Evolutionary conservation across 805 yeast species (phyloP).

Genomic region (Sugiyamaella boreocaroliniensis): DNA sequence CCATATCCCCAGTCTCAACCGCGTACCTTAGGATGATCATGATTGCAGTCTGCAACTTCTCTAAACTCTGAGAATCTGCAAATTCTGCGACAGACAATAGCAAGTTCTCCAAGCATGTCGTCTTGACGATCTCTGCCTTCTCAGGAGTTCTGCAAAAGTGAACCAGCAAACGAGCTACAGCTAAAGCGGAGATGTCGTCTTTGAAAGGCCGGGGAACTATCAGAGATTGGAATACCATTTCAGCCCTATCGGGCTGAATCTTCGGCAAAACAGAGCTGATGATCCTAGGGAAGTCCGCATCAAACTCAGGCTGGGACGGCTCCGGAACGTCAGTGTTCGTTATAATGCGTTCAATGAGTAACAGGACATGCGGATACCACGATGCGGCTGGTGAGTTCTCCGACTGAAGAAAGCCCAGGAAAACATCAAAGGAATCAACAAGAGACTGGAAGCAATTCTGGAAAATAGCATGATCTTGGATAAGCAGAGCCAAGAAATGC

Average conservation of each 20-base stretch:
- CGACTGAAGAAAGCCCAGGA: slow-evolving; percentile 13
- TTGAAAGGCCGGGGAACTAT: slow-evolving; percentile 37
- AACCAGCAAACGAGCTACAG: slow-evolving; percentile 49
- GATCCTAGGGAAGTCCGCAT: slow-evolving; percentile 13
- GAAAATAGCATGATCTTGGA: slow-evolving; percentile 19
- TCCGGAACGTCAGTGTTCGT: slow-evolving; percentile 47
- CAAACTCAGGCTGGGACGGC: slow-evolving; percentile 31
- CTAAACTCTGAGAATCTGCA: slow-evolving; percentile 34
- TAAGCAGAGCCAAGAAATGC: slow-evolving; percentile 24
- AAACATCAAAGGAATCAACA: slow-evolving; percentile 12
- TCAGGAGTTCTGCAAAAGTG: slow-evolving; percentile 44
- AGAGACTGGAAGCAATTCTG: slow-evolving; percentile 13
- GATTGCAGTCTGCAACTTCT: slow-evolving; percentile 42
- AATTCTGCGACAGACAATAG: slow-evolving; percentile 37
- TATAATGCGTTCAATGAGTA: slow-evolving; percentile 49
- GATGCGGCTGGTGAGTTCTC: slow-evolving; percentile 21
- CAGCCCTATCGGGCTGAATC: slow-evolving; percentile 22
- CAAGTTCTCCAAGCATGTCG: slow-evolving; percentile 42
- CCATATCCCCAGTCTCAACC: slow-evolving; percentile 51
- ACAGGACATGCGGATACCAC: slow-evolving; percentile 56
- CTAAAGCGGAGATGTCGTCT: slow-evolving; percentile 43
- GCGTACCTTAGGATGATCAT: slow-evolving; percentile 58
- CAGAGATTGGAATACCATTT: slow-evolving; percentile 40
- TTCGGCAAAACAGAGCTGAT: slow-evolving; percentile 13
- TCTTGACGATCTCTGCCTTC: slow-evolving; percentile 37